Conservation (phyloP, 1,139 yeast genomes). For the Citeromyces hawaiiensis region DNA sequence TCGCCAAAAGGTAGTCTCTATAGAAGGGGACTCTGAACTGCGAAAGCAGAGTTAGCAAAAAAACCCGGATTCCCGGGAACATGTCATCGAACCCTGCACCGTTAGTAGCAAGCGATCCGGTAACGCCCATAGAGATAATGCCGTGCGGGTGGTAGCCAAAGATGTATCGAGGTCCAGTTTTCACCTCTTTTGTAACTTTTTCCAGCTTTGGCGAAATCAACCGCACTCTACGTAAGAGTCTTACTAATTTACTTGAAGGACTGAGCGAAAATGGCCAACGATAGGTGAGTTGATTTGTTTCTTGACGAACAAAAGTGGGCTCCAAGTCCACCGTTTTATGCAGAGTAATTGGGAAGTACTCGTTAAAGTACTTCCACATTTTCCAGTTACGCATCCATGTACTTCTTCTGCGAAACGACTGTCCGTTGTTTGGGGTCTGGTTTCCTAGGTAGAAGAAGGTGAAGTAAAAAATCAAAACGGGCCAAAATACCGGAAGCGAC, state of each 20-base stretch:
- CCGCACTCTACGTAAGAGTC: neutral
- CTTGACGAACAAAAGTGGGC: conserved; percentile 69
- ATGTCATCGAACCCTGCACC: conserved; percentile 53
- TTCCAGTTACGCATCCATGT: conserved; percentile 40
- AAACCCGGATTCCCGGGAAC: conserved; percentile 74
- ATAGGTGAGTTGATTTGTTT: conserved; percentile 6
- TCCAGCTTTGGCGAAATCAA: conserved; percentile 3
- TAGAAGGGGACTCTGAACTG: conserved; percentile 84
- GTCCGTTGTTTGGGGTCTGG: conserved; percentile 65
- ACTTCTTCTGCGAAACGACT: conserved; percentile 43
- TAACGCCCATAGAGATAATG: conserved; percentile 83
- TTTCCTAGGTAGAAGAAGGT: conserved; percentile 45
- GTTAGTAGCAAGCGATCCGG: conserved; percentile 78
- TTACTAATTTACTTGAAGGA: conserved; percentile 2
- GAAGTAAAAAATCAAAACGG: conserved; percentile 35
- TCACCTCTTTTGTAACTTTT: conserved; percentile 15
- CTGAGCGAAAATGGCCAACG: conserved; percentile 4
- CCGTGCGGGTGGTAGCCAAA: conserved; percentile 98
- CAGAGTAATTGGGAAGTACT: conserved; percentile 70
- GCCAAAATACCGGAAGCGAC: conserved; percentile 64
- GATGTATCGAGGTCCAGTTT: conserved; percentile 68
- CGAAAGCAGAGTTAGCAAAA: conserved; percentile 68
- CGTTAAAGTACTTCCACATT: conserved; percentile 65
- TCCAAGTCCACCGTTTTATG: conserved; percentile 59
- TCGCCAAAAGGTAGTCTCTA: conserved; percentile 68